Evolutionary conservation across 208 protist genomes (phyloP), one percentile per base, ranked within the genome.

Genomic region (Crithidia brevicula): DNA sequence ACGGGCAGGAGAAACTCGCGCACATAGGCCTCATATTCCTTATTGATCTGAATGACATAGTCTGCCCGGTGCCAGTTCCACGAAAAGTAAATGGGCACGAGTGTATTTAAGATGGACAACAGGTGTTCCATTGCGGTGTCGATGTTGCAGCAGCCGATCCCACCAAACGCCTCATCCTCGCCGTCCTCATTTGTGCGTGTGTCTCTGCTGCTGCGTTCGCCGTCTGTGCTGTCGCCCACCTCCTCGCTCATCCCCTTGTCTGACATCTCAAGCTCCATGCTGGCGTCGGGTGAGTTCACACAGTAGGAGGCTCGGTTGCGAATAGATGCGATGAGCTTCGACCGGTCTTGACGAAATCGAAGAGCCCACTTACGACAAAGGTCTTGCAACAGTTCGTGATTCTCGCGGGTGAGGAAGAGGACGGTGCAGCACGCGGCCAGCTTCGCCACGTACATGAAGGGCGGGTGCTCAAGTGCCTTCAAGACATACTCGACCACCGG

Each of bases 11-110:
- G 49, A 27, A 82, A 88, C 57, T 94, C 74, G 8, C 81, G 74
- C 11, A 96, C 76, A 54, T 84, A 91, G 23, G 62, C 67, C 51
- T 89, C 86, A 62, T 88, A 93, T 61, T 96, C 86, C 63, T 82
- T 86, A 67, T 96, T 96, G 54, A 92, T 89, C 53, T 90, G 85
- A 54, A 96, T 89, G 16, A 96, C 79, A 54, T 93, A 86, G 34
- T 92, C 84, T 15, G 77, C 88, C 16, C 73, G 72, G 58, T 92
- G 74, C 91, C 91, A 96, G 74, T 96, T 96, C 74, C 82, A 96
- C 28, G 86, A 94, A 60, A 96, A 96, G 67, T 96, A 96, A 61
- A 86, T 79, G 33, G 79, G 79, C n/a, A 90, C 75, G 18, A 96
- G 79, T 4, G 90, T 91, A 50, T 93, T 90, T 3, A 96, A 59